phyloP scores from a whole-genome alignment of 257 asterid species.

The Solanum chiquidenum region DNA sequence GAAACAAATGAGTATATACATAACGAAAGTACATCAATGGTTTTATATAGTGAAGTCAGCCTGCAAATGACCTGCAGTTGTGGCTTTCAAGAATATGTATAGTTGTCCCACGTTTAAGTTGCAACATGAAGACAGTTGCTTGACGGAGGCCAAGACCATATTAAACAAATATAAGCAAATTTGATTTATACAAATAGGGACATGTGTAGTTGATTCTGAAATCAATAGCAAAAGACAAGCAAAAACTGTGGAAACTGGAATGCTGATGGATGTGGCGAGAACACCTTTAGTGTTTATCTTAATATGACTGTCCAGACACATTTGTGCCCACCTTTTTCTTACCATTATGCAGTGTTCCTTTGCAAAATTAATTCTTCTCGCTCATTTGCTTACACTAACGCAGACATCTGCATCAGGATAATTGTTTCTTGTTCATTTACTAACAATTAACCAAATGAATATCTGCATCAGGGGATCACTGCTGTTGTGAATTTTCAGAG shows the following conservation, averaged over 20 bases:
- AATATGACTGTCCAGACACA: not conserved
- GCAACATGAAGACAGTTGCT: not conserved
- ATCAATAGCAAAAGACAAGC: not conserved
- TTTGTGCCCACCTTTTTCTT: not conserved
- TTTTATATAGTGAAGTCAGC: not conserved
- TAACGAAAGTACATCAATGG: not conserved
- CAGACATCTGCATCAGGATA: not conserved
- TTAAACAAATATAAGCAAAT: not conserved
- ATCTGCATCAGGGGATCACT: slow-evolving; percentile 72
- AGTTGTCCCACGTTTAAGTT: not conserved
- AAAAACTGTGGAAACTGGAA: not conserved
- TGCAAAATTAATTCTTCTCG: slow-evolving; percentile 1
- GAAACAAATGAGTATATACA: not conserved
- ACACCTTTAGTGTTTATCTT: not conserved
- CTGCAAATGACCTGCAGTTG: not conserved
- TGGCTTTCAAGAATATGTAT: not conserved
- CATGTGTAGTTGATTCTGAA: not conserved
- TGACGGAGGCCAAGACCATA: not conserved
- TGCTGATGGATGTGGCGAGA: not conserved
- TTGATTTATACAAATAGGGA: not conserved
- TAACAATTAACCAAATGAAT: slow-evolving; percentile 20
- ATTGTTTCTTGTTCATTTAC: slow-evolving; percentile 7
- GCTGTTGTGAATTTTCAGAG: slow-evolving; percentile 95
- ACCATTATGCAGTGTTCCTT: not conserved
- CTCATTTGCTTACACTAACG: slow-evolving; percentile 4